Conservation (phyloP, 2,329 filamentous ascomycete species). For the Monilinia aucupariae region DNA sequence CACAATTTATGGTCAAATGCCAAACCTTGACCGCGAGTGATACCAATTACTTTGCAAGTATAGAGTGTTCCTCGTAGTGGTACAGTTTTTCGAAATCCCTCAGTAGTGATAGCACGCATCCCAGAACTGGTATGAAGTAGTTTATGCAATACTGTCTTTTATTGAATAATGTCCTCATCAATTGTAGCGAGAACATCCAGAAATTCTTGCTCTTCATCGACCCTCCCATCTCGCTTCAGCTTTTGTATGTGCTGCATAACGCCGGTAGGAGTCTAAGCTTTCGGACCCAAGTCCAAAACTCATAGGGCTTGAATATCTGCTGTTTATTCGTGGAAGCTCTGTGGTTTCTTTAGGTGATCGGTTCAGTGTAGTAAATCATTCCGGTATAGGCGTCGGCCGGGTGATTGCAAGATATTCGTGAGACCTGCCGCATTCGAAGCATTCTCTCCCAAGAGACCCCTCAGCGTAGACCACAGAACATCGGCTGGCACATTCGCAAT, state of each 20-base stretch:
- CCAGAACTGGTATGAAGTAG: constrained; percentile 20
- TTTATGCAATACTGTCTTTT: constrained; percentile 30
- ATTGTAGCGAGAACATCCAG: constrained; percentile 31
- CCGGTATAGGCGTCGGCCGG: constrained; percentile 22
- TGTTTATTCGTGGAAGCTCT: constrained; percentile 23
- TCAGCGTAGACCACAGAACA: constrained; percentile 39
- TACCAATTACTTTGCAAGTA: constrained; percentile 10
- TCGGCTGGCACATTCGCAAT: constrained; percentile 41
- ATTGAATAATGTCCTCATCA: constrained; percentile 33
- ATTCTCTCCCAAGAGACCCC: constrained; percentile 33
- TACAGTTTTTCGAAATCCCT: constrained; percentile 16
- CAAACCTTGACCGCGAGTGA: constrained; percentile 11
- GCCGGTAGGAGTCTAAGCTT: constrained; percentile 25
- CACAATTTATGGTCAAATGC: constrained; percentile 23
- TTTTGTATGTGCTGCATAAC: constrained; percentile 22
- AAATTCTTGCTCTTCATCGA: constrained; percentile 15
- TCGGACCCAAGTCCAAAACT: constrained; percentile 35
- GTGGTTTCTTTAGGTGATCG: constrained; percentile 6
- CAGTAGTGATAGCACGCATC: constrained; percentile 17
- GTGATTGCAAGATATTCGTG: constrained; percentile 33
- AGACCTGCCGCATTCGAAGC: constrained; percentile 35
- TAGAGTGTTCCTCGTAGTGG: constrained; percentile 17
- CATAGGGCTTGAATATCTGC: constrained; percentile 29
- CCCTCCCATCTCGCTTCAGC: constrained; percentile 4
- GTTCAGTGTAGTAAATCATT: constrained; percentile 18